Evolutionary conservation across 1,284 basidiomycete genomes (phyloP).

Genomic region (Pseudozyma sp.): DNA sequence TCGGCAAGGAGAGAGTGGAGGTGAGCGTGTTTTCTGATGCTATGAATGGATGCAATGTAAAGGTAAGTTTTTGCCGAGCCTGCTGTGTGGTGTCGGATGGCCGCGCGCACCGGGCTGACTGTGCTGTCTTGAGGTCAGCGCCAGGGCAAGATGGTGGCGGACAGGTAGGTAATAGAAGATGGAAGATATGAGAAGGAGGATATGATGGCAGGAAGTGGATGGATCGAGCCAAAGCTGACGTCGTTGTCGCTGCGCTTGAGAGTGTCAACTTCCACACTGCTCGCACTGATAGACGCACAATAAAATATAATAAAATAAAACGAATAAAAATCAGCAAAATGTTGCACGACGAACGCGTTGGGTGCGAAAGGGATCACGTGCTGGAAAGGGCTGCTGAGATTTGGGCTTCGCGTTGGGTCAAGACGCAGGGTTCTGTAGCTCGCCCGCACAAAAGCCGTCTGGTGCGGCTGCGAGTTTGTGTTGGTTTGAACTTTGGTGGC

Average conservation of each 20-base stretch:
- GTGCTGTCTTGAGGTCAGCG: too few relatives aligned
- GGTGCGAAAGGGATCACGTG: constrained; percentile 2
- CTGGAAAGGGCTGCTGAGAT: background rate
- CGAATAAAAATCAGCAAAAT: background rate
- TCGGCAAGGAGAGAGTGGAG: too few relatives aligned
- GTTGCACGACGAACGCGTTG: constrained; percentile 8
- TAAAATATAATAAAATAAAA: background rate
- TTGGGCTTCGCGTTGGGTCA: background rate
- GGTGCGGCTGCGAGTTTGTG: background rate
- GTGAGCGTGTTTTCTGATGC: too few relatives aligned
- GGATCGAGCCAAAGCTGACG: background rate
- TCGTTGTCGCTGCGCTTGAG: background rate
- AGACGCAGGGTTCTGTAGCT: constrained; percentile 6
- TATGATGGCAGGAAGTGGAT: constrained; percentile 5
- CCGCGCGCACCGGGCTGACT: too few relatives aligned
- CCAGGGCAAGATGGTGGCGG: too few relatives aligned
- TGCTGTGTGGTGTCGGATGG: too few relatives aligned
- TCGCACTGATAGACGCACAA: background rate
- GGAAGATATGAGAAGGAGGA: background rate
- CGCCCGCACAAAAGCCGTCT: too few relatives aligned
- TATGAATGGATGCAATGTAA: too few relatives aligned
- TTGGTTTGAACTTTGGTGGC: background rate
- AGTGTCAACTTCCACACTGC: constrained; percentile 14
- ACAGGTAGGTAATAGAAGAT: background rate
- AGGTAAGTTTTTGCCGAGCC: too few relatives aligned